These are phyloP conservation scores for Nannochloris sp. DNA, from an alignment of 139 green algal genomes.

Conservation along the genomic window DNA sequence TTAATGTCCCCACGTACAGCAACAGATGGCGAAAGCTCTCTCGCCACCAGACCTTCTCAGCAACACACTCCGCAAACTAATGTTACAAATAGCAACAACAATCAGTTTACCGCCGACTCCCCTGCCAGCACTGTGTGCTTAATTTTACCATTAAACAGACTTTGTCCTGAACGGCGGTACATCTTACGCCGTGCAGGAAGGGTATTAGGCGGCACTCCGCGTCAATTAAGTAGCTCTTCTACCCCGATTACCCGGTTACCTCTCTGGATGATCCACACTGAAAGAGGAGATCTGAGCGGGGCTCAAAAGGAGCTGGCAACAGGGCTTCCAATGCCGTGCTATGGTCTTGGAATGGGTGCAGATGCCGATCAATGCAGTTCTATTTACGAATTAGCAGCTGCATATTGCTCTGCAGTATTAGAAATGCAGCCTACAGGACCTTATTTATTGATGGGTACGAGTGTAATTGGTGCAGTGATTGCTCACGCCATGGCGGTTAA, in stretches of 20 bases:
- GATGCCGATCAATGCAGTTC: slow-evolving; percentile 11
- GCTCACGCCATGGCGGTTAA: slow-evolving; percentile 34
- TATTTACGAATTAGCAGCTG: slow-evolving; percentile 17
- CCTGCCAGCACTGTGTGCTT: slow-evolving; percentile 10
- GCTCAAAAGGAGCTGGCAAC: slow-evolving; percentile 21
- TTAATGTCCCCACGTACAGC: slow-evolving; percentile 14
- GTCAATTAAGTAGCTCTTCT: neutral
- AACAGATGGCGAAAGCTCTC: neutral
- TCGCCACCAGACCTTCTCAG: neutral
- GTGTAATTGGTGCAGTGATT: slow-evolving; percentile 35
- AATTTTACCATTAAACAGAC: slow-evolving; percentile 26
- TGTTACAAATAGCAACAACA: too few species aligned
- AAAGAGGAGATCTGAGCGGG: slow-evolving; percentile 37
- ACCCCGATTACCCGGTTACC: slow-evolving; percentile 34
- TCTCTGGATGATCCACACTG: slow-evolving; percentile 58
- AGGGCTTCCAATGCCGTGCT: slow-evolving; percentile 20
- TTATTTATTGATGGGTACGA: slow-evolving; percentile 46
- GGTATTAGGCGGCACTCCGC: neutral
- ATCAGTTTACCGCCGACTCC: neutral
- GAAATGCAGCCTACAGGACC: slow-evolving; percentile 45
- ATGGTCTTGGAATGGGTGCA: slow-evolving; percentile 25
- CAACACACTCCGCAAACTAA: neutral
- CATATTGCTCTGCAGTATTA: slow-evolving; percentile 25
- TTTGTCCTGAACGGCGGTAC: slow-evolving; percentile 29
- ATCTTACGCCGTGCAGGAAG: slow-evolving; percentile 12